These are phyloP conservation scores for Colletotrichum agaves DNA, from an alignment of 2,329 filamentous ascomycete genomes.

Conservation along the genomic window DNA sequence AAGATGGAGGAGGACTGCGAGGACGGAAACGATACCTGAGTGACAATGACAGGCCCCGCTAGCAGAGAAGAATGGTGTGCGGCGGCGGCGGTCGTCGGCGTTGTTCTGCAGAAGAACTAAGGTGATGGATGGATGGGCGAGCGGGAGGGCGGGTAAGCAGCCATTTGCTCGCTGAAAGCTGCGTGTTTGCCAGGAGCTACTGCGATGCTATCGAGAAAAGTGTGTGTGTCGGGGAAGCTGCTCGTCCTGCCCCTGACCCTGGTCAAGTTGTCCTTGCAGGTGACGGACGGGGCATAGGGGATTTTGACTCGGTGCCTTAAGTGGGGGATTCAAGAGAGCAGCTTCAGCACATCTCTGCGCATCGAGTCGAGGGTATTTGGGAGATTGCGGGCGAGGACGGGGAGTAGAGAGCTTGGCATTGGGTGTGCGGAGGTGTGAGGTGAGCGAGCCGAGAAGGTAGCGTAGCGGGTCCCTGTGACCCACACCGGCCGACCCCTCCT, in stretches of 20 bases:
- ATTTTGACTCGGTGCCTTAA: slow-evolving; percentile 22
- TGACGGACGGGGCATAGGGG: slow-evolving; percentile 28
- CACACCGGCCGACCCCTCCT: slow-evolving; percentile 15
- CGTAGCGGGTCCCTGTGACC: slow-evolving; percentile 9
- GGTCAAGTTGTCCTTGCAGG: slow-evolving; percentile 31
- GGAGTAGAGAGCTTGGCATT: slow-evolving; percentile 5
- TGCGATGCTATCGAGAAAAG: slow-evolving; percentile 18
- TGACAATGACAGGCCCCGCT: slow-evolving; percentile 2
- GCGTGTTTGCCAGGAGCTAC: background rate
- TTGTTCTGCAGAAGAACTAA: slow-evolving; percentile 13
- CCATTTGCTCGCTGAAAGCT: slow-evolving; percentile 6
- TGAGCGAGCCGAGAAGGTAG: slow-evolving; percentile 33
- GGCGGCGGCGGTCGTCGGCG: background rate
- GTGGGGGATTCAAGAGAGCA: background rate
- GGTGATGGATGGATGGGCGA: background rate
- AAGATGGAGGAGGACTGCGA: slow-evolving; percentile 19
- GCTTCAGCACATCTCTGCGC: background rate
- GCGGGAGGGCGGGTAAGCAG: slow-evolving; percentile 23
- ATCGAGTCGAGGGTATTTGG: background rate
- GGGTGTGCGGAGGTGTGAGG: slow-evolving; percentile 4
- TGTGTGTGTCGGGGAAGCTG: slow-evolving; percentile 36
- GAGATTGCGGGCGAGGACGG: slow-evolving; percentile 16
- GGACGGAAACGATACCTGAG: slow-evolving; percentile 1
- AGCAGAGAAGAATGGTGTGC: background rate
- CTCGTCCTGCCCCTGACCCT: slow-evolving; percentile 30